Evolutionary conservation across 345 rosid genomes (phyloP).

Genomic region (Bruguiera sexangula): DNA sequence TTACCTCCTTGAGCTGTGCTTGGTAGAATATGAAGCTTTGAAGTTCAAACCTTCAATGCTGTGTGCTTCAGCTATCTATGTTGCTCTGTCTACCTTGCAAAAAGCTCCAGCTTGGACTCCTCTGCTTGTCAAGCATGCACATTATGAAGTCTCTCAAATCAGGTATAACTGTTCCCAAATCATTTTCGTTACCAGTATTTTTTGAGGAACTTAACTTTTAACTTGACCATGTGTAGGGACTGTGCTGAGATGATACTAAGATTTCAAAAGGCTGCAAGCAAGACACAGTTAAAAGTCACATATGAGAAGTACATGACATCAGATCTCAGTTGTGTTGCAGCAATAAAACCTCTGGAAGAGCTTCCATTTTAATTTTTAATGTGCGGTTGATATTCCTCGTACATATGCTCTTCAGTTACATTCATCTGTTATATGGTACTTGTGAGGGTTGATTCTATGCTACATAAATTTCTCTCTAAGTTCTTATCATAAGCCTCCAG

Average conservation of each 20-base stretch:
- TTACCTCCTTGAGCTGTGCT: conserved; percentile 74
- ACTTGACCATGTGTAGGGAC: conserved; percentile 43
- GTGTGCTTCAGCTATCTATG: conserved; percentile 84
- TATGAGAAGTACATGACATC: conserved; percentile 63
- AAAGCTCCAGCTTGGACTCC: conserved; percentile 72
- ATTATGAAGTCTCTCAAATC: conserved; percentile 55
- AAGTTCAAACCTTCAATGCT: conserved; percentile 74
- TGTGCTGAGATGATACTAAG: conserved; percentile 75
- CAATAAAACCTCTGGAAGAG: conserved; percentile 54
- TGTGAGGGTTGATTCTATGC: too few species aligned
- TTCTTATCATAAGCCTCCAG: not conserved
- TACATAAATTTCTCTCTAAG: too few species aligned
- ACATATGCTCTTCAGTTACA: too few species aligned
- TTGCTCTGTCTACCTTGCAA: conserved; percentile 72
- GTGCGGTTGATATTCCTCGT: not conserved
- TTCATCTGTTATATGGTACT: too few species aligned
- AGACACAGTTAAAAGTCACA: conserved; percentile 58
- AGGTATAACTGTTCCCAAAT: conserved; percentile 35
- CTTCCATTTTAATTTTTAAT: conserved; percentile 29
- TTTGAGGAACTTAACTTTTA: not conserved
- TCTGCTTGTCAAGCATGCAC: conserved; percentile 58
- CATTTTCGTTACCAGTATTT: not conserved
- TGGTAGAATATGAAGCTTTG: conserved; percentile 79
- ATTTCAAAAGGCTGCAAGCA: conserved; percentile 65
- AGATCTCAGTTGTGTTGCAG: conserved; percentile 49